These are phyloP conservation scores for Lepiota venenata DNA, from an alignment of 768 basidiomycete species.

Conservation along the genomic window DNA sequence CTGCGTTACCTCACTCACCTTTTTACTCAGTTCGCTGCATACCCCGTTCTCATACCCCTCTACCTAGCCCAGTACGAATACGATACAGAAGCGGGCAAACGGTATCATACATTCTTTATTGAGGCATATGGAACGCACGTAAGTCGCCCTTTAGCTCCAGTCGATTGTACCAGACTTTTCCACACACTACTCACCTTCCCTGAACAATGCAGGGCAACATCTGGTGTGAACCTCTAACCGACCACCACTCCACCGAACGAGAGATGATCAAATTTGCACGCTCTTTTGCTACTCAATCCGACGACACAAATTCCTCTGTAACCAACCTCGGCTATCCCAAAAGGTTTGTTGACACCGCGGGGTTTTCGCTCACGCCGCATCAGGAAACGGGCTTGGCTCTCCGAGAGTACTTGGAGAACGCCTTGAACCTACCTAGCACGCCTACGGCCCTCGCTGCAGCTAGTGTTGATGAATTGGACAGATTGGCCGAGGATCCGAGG, in stretches of 20 bases:
- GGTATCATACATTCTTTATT: constrained; percentile 10
- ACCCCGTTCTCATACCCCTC: constrained; percentile 61
- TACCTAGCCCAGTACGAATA: constrained; percentile 53
- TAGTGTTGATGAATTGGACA: constrained; percentile 1
- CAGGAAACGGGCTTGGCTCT: constrained; percentile 14
- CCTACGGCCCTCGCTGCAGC: constrained; percentile 19
- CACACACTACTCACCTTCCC: not conserved
- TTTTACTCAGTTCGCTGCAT: constrained; percentile 46
- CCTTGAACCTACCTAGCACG: constrained; percentile 14
- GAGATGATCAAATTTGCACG: not conserved
- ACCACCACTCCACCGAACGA: not conserved
- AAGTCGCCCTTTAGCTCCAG: constrained; percentile 2
- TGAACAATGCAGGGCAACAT: constrained; percentile 5
- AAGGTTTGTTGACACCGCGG: constrained; percentile 12
- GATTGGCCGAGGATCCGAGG: constrained; percentile 31
- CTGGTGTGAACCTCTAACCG: constrained; percentile 9
- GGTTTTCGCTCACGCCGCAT: constrained; percentile 17
- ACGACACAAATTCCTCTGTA: constrained; percentile 4
- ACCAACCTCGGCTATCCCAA: constrained; percentile 6
- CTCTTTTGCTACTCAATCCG: not conserved
- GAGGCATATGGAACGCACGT: constrained; percentile 14
- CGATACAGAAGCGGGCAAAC: not conserved
- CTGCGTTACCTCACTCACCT: constrained; percentile 4
- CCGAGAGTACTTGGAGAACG: constrained; percentile 16
- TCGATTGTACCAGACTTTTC: not conserved